These are phyloP conservation scores for Trichosporon sp. DNA, from an alignment of 1,284 basidiomycete species.

Conservation along the genomic window DNA sequence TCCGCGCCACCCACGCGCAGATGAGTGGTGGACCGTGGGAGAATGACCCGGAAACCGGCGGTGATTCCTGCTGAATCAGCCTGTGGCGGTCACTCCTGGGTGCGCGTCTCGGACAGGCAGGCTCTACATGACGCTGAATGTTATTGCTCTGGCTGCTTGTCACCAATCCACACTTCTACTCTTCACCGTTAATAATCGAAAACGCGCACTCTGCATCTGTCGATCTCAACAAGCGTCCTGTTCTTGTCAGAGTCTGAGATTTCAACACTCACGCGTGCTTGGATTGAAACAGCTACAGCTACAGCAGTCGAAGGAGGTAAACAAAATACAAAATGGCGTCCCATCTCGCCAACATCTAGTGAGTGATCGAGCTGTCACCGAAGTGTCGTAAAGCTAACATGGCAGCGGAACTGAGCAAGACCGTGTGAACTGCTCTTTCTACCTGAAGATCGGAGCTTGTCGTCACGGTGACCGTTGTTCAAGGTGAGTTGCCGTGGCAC, in stretches of 20 bases:
- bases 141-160: conserved; percentile 8
- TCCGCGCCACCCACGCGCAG: not conserved
- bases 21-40: conserved; percentile 10
- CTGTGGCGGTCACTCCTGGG: conserved; percentile 6
- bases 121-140: not conserved
- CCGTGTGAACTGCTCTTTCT: conserved; percentile 49
- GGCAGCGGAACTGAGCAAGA: conserved; percentile 49
- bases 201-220: not conserved
- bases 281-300: conserved; percentile 3
- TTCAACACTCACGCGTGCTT: conserved; percentile 5
- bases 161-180: conserved; percentile 12
- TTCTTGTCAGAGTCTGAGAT: conserved; percentile 1
- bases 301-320: not conserved
- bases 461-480: conserved; percentile 48
- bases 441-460: conserved; percentile 49
- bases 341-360: conserved; percentile 48
- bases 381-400: conserved; percentile 4
- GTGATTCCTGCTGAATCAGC: conserved; percentile 12
- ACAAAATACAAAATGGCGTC: conserved; percentile 40
- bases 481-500: conserved; percentile 23
- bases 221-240: not conserved
- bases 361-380: conserved; percentile 17
- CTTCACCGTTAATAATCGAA: conserved; percentile 8
- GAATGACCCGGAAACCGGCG: conserved; percentile 4
- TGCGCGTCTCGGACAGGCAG: not conserved